Base-by-base conservation (phyloP, 768 basidiomycete species). In the Holtermannia corniformis region DNA sequence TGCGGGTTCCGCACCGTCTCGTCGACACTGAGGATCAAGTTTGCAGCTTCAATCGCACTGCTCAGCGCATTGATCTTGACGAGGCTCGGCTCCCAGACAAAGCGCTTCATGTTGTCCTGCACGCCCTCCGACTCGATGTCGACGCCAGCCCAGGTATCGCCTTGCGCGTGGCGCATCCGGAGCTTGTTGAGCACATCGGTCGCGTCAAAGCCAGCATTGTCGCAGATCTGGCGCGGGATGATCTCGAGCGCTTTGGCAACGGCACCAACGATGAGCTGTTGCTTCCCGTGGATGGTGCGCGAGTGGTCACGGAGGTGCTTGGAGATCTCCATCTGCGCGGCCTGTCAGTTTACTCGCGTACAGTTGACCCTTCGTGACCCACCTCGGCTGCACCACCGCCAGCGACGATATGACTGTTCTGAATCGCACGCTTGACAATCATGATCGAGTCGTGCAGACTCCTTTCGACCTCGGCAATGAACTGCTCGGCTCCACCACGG, bases 381-480 rank as follows among this genome's bases (percentile, higher is more conserved):
- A 91, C 92, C 82, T 97, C 95, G 50, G 87, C 85, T 13, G 95
- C 95, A 57, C 95, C 95, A 46, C 95, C 95, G 28, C 95, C 95
- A 10, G 95, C 95, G 28, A 99, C 95, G 47, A 99, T 84, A 50
- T 93, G 87, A 41, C 88, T 90, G 68, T 91, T 97, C 68, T 84
- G 85, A 62, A 99, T 84, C 3, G 95, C 92, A 49, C 95, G 80
- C 75, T 95, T 95, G 42, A 99, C 95, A n/a, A 99, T 92, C 92
- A 97, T 97, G 64, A 97, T 89, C 1, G 93, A 92, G 68, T 99
- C 95, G 67, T 99, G 93, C 61, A 99, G 74, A 81, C 88, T 91
- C 52, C 95, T 77, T 73, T 97, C 93, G 5, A 97, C 92, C 73
- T 97, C 95, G 68, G 90, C 90, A 57, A 97, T 97, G 73, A 99